Evolutionary conservation across 208 protist species (phyloP).

Genomic region (Herpetomonas muscarum): DNA sequence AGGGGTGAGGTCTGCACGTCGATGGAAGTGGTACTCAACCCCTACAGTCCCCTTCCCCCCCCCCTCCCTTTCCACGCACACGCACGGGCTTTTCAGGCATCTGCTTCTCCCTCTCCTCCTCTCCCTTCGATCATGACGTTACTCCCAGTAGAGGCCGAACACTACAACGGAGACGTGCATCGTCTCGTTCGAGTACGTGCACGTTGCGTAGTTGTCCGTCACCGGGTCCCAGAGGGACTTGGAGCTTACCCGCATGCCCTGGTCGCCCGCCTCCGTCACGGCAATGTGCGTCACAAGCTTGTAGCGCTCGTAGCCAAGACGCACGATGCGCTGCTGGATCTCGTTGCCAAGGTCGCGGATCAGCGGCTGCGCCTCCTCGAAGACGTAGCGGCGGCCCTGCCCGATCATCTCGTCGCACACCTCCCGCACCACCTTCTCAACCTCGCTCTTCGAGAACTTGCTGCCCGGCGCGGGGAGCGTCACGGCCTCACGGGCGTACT

Average conservation of each 20-base stretch:
- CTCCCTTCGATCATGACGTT: constrained; percentile 1
- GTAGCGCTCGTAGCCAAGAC: constrained; percentile 88
- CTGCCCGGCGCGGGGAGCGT: constrained; percentile 61
- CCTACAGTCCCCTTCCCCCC: no score
- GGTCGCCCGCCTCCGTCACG: constrained; percentile 75
- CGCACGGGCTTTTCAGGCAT: no score
- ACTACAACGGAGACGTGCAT: constrained; percentile 75
- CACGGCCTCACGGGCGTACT: constrained; percentile 57
- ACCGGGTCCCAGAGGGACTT: constrained; percentile 90
- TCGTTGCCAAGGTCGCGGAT: constrained; percentile 87
- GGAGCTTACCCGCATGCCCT: constrained; percentile 83
- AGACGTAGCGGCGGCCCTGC: constrained; percentile 58
- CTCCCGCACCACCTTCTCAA: constrained; percentile 67
- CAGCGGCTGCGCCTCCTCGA: constrained; percentile 64
- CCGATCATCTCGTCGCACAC: constrained; percentile 75
- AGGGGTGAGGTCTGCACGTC: no score
- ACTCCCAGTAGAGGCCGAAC: constrained; percentile 86
- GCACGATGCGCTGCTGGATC: constrained; percentile 84
- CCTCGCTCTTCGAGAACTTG: constrained; percentile 76
- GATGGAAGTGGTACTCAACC: no score
- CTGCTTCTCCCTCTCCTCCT: neutral
- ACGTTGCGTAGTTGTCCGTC: constrained; percentile 85
- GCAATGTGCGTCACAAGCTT: constrained; percentile 88
- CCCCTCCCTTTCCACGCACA: no score
- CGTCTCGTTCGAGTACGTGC: constrained; percentile 66